Conservation (phyloP, 768 basidiomycete genomes). For the Hydnomerulius pinastri region DNA sequence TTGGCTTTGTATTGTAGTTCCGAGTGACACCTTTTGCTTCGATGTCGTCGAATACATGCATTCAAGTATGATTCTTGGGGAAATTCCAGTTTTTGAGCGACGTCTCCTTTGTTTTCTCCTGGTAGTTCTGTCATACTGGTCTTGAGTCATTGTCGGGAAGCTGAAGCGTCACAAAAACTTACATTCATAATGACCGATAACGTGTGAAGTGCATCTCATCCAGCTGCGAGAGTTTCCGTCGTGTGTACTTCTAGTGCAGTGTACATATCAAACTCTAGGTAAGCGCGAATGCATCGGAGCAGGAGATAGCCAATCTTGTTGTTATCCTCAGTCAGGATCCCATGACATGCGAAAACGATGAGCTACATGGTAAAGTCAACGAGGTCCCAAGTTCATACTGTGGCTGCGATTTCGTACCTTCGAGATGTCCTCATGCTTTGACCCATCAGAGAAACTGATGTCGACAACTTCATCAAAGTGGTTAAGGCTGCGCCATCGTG, state of each 20-base stretch:
- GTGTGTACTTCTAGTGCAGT: conserved; percentile 34
- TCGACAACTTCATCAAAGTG: conserved; percentile 29
- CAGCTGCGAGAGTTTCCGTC: conserved; percentile 22
- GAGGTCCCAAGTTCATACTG: neutral
- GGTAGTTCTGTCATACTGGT: neutral
- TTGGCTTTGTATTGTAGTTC: conserved; percentile 35
- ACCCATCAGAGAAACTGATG: conserved; percentile 34
- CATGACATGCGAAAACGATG: conserved; percentile 29
- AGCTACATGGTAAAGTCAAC: conserved; percentile 17
- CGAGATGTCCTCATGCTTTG: conserved; percentile 38
- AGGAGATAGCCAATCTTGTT: conserved; percentile 22
- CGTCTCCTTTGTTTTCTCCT: neutral
- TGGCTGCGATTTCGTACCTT: conserved; percentile 26
- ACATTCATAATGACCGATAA: conserved; percentile 26
- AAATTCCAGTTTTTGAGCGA: conserved; percentile 34
- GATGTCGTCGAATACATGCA: conserved; percentile 37
- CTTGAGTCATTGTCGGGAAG: neutral
- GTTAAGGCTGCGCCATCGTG: conserved; percentile 35
- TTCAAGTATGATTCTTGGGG: conserved; percentile 33
- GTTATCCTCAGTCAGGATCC: conserved; percentile 18
- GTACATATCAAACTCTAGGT: conserved; percentile 33
- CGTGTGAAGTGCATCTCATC: conserved; percentile 13
- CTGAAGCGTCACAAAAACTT: neutral
- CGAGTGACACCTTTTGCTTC: conserved; percentile 28
- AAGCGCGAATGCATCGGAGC: conserved; percentile 30